Conservation (phyloP, 2,329 filamentous ascomycete genomes). For the Epichloe baconii region DNA sequence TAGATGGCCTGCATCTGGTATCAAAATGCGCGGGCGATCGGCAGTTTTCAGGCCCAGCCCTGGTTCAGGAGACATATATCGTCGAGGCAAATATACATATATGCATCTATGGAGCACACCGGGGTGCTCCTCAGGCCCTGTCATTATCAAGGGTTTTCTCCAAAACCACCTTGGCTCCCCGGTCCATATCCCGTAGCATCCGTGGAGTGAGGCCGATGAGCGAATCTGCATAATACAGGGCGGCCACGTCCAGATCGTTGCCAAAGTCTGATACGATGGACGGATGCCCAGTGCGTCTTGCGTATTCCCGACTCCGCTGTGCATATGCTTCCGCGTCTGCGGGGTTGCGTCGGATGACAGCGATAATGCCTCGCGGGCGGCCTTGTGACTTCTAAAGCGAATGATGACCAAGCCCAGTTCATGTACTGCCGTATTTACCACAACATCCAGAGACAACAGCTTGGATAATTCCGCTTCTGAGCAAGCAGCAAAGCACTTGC, state of each 20-base stretch:
- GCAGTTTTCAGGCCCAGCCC: constrained; percentile 10
- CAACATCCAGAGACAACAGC: too few relatives aligned
- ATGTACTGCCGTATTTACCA: too few relatives aligned
- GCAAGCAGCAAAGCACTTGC: too few relatives aligned
- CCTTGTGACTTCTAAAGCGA: too few relatives aligned
- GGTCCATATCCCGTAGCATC: constrained; percentile 26
- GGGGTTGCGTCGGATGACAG: too few relatives aligned
- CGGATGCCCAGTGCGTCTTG: too few relatives aligned
- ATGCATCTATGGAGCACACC: constrained; percentile 10
- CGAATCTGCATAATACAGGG: constrained; percentile 19
- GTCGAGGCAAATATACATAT: constrained; percentile 13
- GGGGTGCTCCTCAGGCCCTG: constrained; percentile 6
- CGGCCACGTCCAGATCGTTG: constrained; percentile 21
- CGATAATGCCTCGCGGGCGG: too few relatives aligned
- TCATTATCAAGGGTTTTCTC: neutral
- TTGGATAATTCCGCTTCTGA: too few relatives aligned
- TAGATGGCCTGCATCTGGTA: constrained; percentile 12
- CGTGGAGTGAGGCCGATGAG: constrained; percentile 31
- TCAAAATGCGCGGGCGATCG: constrained; percentile 10
- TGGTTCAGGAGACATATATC: constrained; percentile 13
- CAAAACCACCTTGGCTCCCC: constrained; percentile 11
- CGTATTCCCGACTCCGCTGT: too few relatives aligned
- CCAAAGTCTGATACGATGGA: constrained; percentile 17
- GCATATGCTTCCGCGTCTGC: too few relatives aligned
- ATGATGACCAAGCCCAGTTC: too few relatives aligned